These are phyloP conservation scores for Pseudopithomyces maydicus DNA, from an alignment of 2,329 filamentous ascomycete species.

Conservation along the genomic window DNA sequence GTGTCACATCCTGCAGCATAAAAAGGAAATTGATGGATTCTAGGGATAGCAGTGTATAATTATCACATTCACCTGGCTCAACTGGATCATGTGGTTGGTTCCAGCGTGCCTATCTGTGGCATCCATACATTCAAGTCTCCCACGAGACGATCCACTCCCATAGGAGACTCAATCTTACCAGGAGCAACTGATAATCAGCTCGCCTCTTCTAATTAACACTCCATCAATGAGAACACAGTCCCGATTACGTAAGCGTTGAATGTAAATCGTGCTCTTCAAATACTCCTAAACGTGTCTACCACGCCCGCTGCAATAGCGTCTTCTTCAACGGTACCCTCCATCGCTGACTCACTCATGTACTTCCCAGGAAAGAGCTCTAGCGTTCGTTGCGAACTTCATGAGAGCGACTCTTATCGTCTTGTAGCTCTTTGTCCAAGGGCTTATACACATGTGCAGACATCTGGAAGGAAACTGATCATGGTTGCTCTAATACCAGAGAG, in stretches of 20 bases:
- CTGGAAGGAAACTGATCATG: no score
- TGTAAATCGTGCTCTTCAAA: slow-evolving; percentile 3
- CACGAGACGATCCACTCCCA: background rate
- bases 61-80: no score
- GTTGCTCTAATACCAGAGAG: no score
- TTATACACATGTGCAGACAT: no score
- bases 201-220: background rate
- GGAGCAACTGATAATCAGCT: background rate
- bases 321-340: background rate
- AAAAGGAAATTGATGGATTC: no score
- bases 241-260: background rate
- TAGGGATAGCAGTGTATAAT: no score
- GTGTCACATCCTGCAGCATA: no score
- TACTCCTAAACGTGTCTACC: background rate
- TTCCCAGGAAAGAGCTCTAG: background rate
- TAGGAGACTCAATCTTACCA: background rate
- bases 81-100: no score
- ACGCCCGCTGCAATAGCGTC: background rate
- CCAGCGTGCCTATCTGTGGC: background rate
- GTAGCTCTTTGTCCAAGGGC: background rate
- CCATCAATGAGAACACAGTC: slow-evolving; percentile 1
- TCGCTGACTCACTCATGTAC: background rate
- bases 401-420: background rate
- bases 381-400: background rate
- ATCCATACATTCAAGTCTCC: slow-evolving; percentile 1